Evolutionary conservation across 2,329 filamentous ascomycete genomes (phyloP).

Genomic region (Didymella glomerata): DNA sequence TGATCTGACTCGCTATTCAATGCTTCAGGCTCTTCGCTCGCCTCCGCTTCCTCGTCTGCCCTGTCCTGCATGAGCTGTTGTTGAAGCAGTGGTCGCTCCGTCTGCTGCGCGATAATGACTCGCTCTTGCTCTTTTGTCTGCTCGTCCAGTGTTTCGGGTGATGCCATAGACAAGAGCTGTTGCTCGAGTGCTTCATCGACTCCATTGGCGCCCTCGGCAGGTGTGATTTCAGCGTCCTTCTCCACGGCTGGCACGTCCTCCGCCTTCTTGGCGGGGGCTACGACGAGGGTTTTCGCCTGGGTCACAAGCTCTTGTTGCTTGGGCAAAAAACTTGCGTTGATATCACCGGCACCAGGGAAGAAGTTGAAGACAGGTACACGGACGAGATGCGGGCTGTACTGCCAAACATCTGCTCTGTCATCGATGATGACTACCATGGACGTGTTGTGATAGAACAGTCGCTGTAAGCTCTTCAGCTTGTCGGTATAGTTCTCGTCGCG

Average conservation of each 20-base stretch:
- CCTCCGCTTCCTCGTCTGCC: constrained; percentile 72
- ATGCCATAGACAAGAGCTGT: constrained; percentile 77
- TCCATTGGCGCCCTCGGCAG: constrained; percentile 46
- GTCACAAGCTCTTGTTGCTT: constrained; percentile 64
- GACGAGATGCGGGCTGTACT: constrained; percentile 90
- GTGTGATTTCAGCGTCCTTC: constrained; percentile 31
- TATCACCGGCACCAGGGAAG: constrained; percentile 97
- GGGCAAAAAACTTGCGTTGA: constrained; percentile 96
- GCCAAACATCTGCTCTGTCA: constrained; percentile 95
- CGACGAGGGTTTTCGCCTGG: constrained; percentile 31
- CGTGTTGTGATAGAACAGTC: constrained; percentile 93
- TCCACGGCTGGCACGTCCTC: constrained; percentile 33
- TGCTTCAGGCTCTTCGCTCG: constrained; percentile 55
- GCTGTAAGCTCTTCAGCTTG: constrained; percentile 85
- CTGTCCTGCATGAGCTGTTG: constrained; percentile 92
- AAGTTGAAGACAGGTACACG: constrained; percentile 97
- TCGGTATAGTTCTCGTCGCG: constrained; percentile 96
- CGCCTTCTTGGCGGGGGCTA: constrained; percentile 27
- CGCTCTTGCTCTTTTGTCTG: constrained; percentile 89
- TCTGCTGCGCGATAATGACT: constrained; percentile 85
- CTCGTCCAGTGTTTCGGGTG: constrained; percentile 74
- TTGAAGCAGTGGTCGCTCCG: constrained; percentile 86
- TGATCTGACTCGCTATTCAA: constrained; percentile 51
- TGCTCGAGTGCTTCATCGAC: constrained; percentile 72
- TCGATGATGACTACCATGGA: constrained; percentile 99